Base-by-base conservation (phyloP, 805 yeast genomes). In the Pichia paraexigua region DNA sequence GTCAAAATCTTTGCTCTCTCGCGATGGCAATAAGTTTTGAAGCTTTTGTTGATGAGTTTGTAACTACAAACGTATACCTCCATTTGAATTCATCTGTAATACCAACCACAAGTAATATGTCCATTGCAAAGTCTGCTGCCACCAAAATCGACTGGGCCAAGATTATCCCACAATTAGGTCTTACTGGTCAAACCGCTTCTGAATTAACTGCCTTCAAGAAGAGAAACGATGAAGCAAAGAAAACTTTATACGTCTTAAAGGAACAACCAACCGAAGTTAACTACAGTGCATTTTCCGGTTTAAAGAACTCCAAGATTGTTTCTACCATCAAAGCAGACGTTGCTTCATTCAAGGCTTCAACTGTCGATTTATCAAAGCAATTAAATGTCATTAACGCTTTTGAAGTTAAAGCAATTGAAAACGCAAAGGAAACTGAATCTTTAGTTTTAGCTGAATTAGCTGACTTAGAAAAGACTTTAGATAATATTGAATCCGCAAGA, bases 181-280 rank as follows among this genome's bases (percentile, higher is more conserved):
- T 94, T 67, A 82, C 96, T 55, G 99, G 99, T 57, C 74, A 83
- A 67, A 94, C 99, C 56, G 95, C 96, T 54, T 67, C 87, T 49
- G 81, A 96, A 43, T 77, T 60, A 70, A 81, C 94, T 49, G 80
- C 95, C 30, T 94, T 94, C 85, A 91, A 91, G 76, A 92, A 94
- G 87, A 88, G 99, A 81, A 85, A 90, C 72, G 99, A 94, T 67
- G 98, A 94, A 71, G 98, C 98, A 62, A 86, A 90, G 77, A 85
- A 88, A 75, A 79, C 78, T 64, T 75, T 87, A 63, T 73, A 77
- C 61, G 85, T 82, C 58, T 77, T 92, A 62, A 76, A 82, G 67
- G 74, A 77, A 59, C 92, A 88, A 73, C 73, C 90, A 57, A 77
- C 88, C 53, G 75, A 74, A 41, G 89, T 94, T 58, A 96, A 92